Base-by-base conservation (phyloP, 2,329 filamentous ascomycete species). In the Nectriaceae sp. region DNA sequence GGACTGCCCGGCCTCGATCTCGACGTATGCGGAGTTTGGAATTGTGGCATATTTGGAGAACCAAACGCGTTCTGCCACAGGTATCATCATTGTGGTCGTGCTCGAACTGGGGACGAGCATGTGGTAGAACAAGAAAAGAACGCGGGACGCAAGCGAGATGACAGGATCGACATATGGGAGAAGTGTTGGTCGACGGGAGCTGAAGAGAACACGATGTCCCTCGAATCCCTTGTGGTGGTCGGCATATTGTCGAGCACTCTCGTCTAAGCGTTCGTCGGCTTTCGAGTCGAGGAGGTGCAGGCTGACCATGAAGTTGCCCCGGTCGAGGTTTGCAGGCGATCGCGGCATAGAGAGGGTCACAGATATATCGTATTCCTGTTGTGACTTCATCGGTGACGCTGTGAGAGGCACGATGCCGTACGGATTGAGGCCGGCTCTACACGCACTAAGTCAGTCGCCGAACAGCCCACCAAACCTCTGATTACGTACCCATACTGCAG, bases 231-330 rank as follows among this genome's bases (percentile, higher is more conserved):
- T 52, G 46, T 70, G 64, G n/a, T 55, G 47, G 21, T 57, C 55
- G 24, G 67, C 65, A 42, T 68, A 65, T 22, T 50, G 50, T 42
- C 59, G 60, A 2, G 69, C 67, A 40, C 58, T 59, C 8, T 52
- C 49, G 13, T 55, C 56, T 15, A 70, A 46, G 11, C 49, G 44
- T 21, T 47, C 41, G 36, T 59, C 58, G 33, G 53, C 58, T 31
- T 70, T 67, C 20, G 72, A 70, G 21, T 77, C 77, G 42, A 89
- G 78, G 43, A 96, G 80, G 51, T 84, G 80, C 15, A 96, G 73
- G 40, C 89, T 86, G 16, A 97, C 75, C 94, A 99, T 99, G 76
- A 97, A 97, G 72, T 97, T 97, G 21, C 94, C 94, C 13, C 82
- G 80, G 2, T 80, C 80, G 19, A 88, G 71, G 62, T 99, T 99